Percentiles rank a stretch among this genome's conserved stretches.
Conservation (phyloP, 2,329 filamentous ascomycete species). For the Myriosclerotinia duriaeana region DNA sequence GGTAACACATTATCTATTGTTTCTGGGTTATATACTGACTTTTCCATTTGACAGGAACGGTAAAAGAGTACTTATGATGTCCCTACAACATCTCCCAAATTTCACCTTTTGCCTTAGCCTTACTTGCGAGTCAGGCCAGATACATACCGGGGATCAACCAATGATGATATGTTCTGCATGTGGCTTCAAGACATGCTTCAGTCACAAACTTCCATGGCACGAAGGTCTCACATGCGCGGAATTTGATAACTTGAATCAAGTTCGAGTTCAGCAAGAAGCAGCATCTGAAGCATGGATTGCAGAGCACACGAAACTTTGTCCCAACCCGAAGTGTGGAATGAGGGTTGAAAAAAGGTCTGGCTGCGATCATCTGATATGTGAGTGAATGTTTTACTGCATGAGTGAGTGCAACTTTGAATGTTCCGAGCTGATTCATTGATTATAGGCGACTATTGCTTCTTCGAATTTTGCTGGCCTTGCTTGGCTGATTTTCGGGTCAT, state of each 20-base stretch:
- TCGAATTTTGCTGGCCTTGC: constrained; percentile 3
- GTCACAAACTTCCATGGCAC: constrained; percentile 17
- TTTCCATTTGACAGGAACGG: not conserved
- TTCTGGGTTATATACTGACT: not conserved
- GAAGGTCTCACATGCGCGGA: constrained; percentile 4
- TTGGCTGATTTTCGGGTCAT: not conserved
- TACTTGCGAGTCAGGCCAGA: constrained; percentile 2
- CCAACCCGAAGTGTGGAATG: constrained; percentile 6
- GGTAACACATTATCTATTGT: not conserved
- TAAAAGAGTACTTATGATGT: not conserved
- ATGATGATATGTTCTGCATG: constrained; percentile 12
- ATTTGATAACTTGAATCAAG: not conserved
- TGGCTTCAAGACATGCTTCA: constrained; percentile 11
- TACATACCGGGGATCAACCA: constrained; percentile 1
- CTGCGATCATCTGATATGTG: constrained; percentile 2
- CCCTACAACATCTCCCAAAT: constrained; percentile 3
- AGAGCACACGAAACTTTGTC: constrained; percentile 1
- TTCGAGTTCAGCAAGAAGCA: constrained; percentile 1
- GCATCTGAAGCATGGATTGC: not conserved
- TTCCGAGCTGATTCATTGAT: not conserved
- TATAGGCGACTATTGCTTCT: constrained; percentile 6
- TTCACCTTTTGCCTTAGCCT: not conserved
- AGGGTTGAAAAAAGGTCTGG: constrained; percentile 4
- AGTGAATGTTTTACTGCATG: not conserved
- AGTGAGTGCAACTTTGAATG: not conserved